Percentiles rank a stretch among this genome's conserved stretches.
These are phyloP conservation scores for Pythium pyrilobum DNA, from an alignment of 352 stramenopile species.

Conservation along the genomic window DNA sequence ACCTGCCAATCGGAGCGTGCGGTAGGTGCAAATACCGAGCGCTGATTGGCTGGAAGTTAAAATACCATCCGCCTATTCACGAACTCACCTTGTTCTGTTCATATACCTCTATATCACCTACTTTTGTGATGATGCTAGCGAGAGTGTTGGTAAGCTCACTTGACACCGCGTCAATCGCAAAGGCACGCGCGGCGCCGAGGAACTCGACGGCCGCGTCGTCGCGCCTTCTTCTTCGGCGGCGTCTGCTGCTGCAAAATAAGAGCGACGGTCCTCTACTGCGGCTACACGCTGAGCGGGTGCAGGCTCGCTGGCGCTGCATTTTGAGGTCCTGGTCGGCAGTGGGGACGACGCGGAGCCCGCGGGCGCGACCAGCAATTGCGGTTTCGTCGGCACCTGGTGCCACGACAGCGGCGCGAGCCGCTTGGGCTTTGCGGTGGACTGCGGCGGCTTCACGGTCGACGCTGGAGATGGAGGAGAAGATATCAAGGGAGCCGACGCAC, in stretches of 20 bases:
- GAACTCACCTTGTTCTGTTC: background rate
- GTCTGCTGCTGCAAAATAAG: too few species aligned
- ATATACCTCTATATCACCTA: background rate
- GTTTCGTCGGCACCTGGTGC: slow-evolving; percentile 47
- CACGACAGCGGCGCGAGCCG: slow-evolving; percentile 12
- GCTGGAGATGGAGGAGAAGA: background rate
- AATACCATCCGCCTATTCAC: too few species aligned
- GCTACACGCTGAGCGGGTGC: too few species aligned
- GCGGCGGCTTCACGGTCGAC: background rate
- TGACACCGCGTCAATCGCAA: slow-evolving; percentile 19
- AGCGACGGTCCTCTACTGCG: too few species aligned
- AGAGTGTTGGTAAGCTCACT: slow-evolving; percentile 29
- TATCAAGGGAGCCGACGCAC: background rate
- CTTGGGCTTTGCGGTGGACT: background rate
- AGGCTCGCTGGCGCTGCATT: background rate
- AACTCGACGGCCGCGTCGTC: background rate
- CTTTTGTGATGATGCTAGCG: background rate
- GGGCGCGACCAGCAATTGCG: slow-evolving; percentile 31
- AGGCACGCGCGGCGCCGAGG: background rate
- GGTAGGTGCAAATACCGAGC: background rate
- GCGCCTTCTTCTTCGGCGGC: background rate
- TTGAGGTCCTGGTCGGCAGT: background rate
- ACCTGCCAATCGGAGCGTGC: background rate
- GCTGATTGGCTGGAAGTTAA: slow-evolving; percentile 31
- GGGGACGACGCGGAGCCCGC: background rate